These are phyloP conservation scores for Claviceps sp. DNA, from an alignment of 2,329 filamentous ascomycete species.

Conservation along the genomic window DNA sequence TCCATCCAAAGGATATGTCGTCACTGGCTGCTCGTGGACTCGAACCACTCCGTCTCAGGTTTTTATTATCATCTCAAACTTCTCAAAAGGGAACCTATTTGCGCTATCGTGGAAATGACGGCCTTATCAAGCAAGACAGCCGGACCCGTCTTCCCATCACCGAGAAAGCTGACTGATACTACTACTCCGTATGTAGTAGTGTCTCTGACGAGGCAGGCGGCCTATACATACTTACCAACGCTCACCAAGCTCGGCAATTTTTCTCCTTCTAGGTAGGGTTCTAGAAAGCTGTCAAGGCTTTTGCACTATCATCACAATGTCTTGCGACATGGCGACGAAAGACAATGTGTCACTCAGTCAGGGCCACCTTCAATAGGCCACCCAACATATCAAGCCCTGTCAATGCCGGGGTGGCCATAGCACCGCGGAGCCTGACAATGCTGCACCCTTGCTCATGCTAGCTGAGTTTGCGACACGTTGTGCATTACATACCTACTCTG, in stretches of 20 bases:
- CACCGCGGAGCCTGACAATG: constrained; percentile 10
- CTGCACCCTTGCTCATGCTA: constrained; percentile 9
- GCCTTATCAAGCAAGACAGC: not conserved
- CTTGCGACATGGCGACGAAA: constrained; percentile 2
- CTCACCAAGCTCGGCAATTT: not conserved
- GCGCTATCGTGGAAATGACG: not conserved
- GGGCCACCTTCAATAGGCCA: constrained; percentile 7
- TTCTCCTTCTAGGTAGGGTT: not conserved
- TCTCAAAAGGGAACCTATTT: not conserved
- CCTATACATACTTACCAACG: not conserved
- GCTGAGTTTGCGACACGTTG: constrained; percentile 2
- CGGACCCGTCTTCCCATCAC: not conserved
- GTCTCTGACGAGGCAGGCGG: not conserved
- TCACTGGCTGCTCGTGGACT: constrained; percentile 1
- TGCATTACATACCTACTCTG: not conserved
- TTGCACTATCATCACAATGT: not conserved
- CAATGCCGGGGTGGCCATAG: constrained; percentile 9
- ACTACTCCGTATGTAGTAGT: not conserved
- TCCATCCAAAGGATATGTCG: not conserved
- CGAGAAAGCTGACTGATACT: not conserved
- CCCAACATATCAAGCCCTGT: constrained; percentile 9
- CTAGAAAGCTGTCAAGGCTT: not conserved
- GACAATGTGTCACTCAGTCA: constrained; percentile 6
- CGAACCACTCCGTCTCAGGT: not conserved
- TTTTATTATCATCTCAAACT: not conserved